These are phyloP conservation scores for Phytophthora brassicae DNA, from an alignment of 352 stramenopile genomes.

Conservation along the genomic window DNA sequence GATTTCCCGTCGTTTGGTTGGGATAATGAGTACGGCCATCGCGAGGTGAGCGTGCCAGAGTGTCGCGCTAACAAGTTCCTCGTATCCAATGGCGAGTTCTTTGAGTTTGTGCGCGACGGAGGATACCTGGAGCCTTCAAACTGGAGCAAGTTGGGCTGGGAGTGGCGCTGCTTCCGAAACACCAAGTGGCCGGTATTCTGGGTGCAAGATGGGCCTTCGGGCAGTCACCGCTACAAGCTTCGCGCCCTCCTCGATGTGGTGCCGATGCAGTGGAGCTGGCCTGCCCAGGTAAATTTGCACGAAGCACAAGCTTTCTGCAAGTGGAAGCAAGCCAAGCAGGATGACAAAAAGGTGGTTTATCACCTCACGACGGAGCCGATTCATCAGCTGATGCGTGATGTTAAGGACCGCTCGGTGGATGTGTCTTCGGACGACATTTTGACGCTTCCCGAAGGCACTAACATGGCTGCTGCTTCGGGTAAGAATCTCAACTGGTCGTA, in stretches of 20 bases:
- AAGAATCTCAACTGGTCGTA: constrained; percentile 94
- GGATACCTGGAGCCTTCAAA: constrained; percentile 91
- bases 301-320: constrained; percentile 93
- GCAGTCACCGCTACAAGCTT: constrained; percentile 94
- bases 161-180: constrained; percentile 95
- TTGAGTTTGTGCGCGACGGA: constrained; percentile 93
- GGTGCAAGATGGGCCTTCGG: constrained; percentile 88
- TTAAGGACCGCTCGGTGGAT: constrained; percentile 48
- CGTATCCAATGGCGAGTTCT: constrained; percentile 96
- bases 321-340: constrained; percentile 77
- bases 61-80: constrained; percentile 92
- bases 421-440: constrained; percentile 80
- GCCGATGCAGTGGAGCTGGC: constrained; percentile 95
- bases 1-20: constrained; percentile 95
- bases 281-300: constrained; percentile 95
- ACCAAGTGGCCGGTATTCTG: constrained; percentile 97
- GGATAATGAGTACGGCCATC: constrained; percentile 97
- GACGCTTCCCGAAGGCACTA: constrained; percentile 33
- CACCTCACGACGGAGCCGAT: constrained; percentile 93
- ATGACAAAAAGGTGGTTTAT: constrained; percentile 69
- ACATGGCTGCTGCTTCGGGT: constrained; percentile 47
- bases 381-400: constrained; percentile 89
- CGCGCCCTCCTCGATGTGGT: constrained; percentile 91
- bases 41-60: constrained; percentile 80
- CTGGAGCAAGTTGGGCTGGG: constrained; percentile 94